Conservation (phyloP, 1,139 yeast genomes). For the Saccharomycopsis hybrid region DNA sequence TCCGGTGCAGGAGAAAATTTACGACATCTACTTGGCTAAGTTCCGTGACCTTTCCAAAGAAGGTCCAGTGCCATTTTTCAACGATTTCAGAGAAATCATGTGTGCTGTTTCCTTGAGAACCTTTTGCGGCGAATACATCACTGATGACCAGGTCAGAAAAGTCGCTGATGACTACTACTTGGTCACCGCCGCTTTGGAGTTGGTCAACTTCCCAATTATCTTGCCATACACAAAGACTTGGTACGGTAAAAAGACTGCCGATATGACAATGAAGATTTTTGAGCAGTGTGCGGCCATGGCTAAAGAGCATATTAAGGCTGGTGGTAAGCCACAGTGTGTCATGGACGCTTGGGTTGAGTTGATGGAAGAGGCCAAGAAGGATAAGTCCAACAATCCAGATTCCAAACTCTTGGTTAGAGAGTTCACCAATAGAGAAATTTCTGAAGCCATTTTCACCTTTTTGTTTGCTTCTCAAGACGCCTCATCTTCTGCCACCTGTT, state of each 20-base stretch:
- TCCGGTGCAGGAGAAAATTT: conserved; percentile 75
- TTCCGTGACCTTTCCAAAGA: conserved; percentile 54
- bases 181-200: conserved; percentile 91
- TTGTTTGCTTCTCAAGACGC: conserved; percentile 98
- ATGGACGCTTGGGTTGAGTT: conserved; percentile 91
- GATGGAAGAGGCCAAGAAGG: conserved; percentile 67
- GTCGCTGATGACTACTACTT: conserved; percentile 88
- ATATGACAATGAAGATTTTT: conserved; percentile 86
- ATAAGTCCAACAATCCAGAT: conserved; percentile 32
- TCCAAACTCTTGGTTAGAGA: conserved; percentile 65
- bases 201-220: conserved; percentile 95
- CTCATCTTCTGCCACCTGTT: conserved; percentile 94
- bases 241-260: conserved; percentile 94
- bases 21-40: conserved; percentile 70
- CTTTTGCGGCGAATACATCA: conserved; percentile 91
- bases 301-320: conserved; percentile 68
- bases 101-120: conserved; percentile 91
- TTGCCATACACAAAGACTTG: conserved; percentile 94
- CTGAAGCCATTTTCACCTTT: conserved; percentile 94
- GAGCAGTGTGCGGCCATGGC: conserved; percentile 84
- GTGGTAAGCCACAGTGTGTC: conserved; percentile 77
- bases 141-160: conserved; percentile 78
- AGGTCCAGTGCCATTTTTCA: conserved; percentile 73
- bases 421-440: conserved; percentile 83
- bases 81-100: conserved; percentile 89